Evolutionary conservation across 495 filamentous ascomycete genomes (phyloP).

Genomic region (Trichoderma reesei): DNA sequence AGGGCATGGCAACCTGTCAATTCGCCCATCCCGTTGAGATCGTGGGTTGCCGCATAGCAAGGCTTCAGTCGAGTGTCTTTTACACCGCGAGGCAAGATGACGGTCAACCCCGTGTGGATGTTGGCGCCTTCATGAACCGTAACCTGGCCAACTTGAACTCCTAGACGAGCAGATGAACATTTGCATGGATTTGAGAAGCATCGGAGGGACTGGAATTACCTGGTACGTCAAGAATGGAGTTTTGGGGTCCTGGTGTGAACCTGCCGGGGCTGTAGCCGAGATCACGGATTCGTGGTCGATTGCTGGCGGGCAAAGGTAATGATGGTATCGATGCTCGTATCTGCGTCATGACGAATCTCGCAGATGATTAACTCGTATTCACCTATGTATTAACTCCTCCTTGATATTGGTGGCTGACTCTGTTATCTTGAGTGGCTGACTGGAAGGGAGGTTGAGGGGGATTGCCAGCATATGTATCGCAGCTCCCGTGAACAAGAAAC

Average conservation of each 20-base stretch:
- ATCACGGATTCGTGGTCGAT: neutral
- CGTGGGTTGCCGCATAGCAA: constrained; percentile 20
- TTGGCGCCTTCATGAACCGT: constrained; percentile 17
- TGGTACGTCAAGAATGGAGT: constrained; percentile 20
- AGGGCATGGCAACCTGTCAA: constrained; percentile 18
- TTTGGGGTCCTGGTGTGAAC: constrained; percentile 17
- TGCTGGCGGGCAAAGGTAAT: no score
- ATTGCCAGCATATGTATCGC: no score
- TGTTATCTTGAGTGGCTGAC: no score
- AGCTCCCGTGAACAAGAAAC: no score
- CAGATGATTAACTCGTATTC: no score
- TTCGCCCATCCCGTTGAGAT: constrained; percentile 21
- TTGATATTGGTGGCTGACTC: no score
- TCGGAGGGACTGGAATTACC: constrained; percentile 4
- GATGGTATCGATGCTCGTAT: no score
- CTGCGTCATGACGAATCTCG: no score
- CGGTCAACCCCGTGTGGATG: constrained; percentile 18
- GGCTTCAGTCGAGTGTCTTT: constrained; percentile 17
- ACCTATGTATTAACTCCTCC: no score
- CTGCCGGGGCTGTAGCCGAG: constrained; percentile 19
- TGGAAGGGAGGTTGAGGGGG: no score
- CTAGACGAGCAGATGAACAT: constrained; percentile 1
- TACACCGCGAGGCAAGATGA: constrained; percentile 19
- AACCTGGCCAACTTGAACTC: constrained; percentile 19
- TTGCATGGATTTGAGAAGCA: neutral